These are phyloP conservation scores for Acanthamoeba sp. DNA, from an alignment of 208 protist genomes.

Conservation along the genomic window DNA sequence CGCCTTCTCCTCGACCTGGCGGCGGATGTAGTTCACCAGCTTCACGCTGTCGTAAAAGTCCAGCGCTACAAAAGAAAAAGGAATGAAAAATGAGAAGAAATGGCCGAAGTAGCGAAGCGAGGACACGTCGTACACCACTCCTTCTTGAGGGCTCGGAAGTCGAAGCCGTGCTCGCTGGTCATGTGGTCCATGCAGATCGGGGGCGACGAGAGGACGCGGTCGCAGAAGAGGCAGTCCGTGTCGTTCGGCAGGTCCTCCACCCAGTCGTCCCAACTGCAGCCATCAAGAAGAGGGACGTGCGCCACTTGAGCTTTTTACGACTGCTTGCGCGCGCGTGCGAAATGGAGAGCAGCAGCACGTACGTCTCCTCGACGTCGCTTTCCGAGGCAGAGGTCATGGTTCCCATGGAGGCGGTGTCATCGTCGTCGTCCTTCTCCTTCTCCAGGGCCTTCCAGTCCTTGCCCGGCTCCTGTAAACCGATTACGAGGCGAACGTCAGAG, in stretches of 20 bases:
- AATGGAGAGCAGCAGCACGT: not conserved
- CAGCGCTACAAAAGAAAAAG: conserved; percentile 13
- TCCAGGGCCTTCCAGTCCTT: conserved; percentile 54
- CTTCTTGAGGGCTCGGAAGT: conserved; percentile 67
- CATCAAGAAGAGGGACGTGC: no score
- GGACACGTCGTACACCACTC: conserved; percentile 18
- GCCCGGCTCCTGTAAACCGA: conserved; percentile 69
- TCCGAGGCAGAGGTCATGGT: conserved; percentile 59
- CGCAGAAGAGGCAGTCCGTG: conserved; percentile 79
- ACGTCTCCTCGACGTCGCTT: conserved; percentile 47
- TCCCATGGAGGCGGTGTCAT: conserved; percentile 1
- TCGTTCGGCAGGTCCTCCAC: conserved; percentile 66
- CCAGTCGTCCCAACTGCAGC: conserved; percentile 75
- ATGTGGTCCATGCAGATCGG: conserved; percentile 56
- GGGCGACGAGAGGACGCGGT: not conserved
- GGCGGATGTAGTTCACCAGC: conserved; percentile 79
- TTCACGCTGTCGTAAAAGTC: conserved; percentile 81
- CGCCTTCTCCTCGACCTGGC: conserved; percentile 71
- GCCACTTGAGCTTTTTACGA: no score
- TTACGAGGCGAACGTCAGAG: no score
- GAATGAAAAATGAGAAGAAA: not conserved
- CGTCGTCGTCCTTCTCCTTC: conserved; percentile 61
- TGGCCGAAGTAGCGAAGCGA: not conserved
- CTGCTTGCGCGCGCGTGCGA: no score
- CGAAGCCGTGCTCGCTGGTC: conserved; percentile 71